Base-by-base conservation (phyloP, 768 basidiomycete species). In the Pseudohyphozyma bogoriensis region DNA sequence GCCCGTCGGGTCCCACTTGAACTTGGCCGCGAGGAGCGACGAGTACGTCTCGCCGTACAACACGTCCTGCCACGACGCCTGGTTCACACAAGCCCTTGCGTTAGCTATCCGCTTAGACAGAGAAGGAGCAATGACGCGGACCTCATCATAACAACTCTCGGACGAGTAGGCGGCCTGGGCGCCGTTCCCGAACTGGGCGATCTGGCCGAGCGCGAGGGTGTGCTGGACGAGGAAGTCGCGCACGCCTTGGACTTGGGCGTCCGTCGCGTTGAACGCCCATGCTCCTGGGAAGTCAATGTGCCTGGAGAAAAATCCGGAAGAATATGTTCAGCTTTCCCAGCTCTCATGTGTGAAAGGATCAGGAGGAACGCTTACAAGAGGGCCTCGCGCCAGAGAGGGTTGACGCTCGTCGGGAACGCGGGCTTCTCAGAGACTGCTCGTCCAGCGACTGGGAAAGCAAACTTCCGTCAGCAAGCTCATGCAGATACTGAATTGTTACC, bases 271-370 rank as follows among this genome's bases (percentile, higher is more conserved):
- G 29, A 20, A 6, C 6, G 60, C 9, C 50, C 51, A 62, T 12
- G 44, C 24, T 35, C 52, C 13, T 22, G 45, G 60, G 24, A 62
- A 42, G 51, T 56, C 54, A 37, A 60, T 56, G 28, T 60, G 59
- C 8, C 54, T 60, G 49, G 2, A 22, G n/a, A n/a, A n/a, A n/a
- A n/a, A n/a, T n/a, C n/a, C n/a, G n/a, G n/a, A n/a, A n/a, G n/a
- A n/a, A n/a, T n/a, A 29, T 12, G 16, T n/a, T 29, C 11, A 35
- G 50, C 16, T 5, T 5, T 4, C 13, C 24, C 5, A 51, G 33
- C 36, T 3, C 2, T 11, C 13, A n/a, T 15, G 7, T 24, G 12
- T 6, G 13, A 24, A 15, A n/a, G 4, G 32, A 11, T 10, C 3
- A 4, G 28, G 46, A 15, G 6, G 8, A 32, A 13, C 2, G 22